These are phyloP conservation scores for Linnemannia schmuckeri DNA, from an alignment of 192 early-diverging fungal genomes.

Conservation along the genomic window DNA sequence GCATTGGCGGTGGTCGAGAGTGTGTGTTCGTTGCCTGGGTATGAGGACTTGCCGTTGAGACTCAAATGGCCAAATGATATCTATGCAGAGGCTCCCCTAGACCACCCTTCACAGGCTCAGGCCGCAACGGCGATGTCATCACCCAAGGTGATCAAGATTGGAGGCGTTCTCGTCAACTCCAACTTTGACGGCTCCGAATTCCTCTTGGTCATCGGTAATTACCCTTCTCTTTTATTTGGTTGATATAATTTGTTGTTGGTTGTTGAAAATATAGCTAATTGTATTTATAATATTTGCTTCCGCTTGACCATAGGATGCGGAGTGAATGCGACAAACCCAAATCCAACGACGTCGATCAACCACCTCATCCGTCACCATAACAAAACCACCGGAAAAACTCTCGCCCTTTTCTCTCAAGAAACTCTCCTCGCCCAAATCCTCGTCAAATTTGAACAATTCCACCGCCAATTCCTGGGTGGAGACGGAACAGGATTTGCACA, in stretches of 20 bases:
- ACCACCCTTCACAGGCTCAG: constrained; percentile 34
- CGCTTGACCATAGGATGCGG: constrained; percentile 74
- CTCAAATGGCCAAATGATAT: constrained; percentile 99
- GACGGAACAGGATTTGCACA: constrained; percentile 72
- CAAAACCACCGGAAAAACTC: constrained; percentile 56
- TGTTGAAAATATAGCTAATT: background rate
- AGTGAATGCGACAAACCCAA: constrained; percentile 86
- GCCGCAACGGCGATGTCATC: background rate
- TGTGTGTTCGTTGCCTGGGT: constrained; percentile 75
- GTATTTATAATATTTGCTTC: background rate
- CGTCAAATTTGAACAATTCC: constrained; percentile 82
- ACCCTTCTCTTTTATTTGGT: background rate
- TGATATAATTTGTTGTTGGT: background rate
- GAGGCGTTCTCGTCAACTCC: constrained; percentile 92
- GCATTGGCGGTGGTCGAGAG: constrained; percentile 89
- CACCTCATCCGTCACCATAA: constrained; percentile 79
- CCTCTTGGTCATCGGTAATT: constrained; percentile 83
- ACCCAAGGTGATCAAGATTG: constrained; percentile 78
- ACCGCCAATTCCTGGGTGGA: constrained; percentile 75
- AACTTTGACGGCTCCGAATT: constrained; percentile 81
- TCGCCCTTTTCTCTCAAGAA: constrained; percentile 76
- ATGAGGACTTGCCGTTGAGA: constrained; percentile 85
- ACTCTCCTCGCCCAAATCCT: constrained; percentile 74
- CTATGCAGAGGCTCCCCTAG: constrained; percentile 73
- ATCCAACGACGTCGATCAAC: constrained; percentile 91